Evolutionary conservation across 2,329 filamentous ascomycete genomes (phyloP).

Genomic region (Ceratocystis ficicola): DNA sequence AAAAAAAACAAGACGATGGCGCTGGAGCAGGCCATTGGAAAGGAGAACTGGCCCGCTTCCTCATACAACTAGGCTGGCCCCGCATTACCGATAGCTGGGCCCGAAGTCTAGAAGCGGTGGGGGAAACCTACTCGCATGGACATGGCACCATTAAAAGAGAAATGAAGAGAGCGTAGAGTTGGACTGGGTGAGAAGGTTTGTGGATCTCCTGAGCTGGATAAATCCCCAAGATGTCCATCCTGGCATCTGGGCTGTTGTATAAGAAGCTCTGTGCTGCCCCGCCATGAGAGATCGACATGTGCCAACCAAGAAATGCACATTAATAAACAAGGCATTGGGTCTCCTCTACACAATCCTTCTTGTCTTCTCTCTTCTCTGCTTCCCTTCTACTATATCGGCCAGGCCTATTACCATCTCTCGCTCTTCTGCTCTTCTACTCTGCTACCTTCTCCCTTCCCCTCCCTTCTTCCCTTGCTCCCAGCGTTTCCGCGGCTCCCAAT

Average conservation of each 20-base stretch:
- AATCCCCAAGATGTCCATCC: background rate
- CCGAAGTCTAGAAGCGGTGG: background rate
- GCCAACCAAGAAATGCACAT: constrained; percentile 3
- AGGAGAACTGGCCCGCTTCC: background rate
- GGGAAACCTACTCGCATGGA: background rate
- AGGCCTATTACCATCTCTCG: background rate
- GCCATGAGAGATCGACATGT: constrained; percentile 4
- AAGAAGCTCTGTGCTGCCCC: constrained; percentile 5
- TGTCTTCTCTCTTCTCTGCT: background rate
- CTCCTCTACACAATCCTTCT: background rate
- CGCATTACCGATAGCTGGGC: background rate
- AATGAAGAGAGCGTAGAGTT: too few relatives aligned
- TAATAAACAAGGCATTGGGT: background rate
- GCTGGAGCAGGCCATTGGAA: background rate
- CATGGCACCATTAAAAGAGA: background rate
- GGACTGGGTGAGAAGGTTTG: constrained; percentile 9
- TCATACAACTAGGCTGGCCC: background rate
- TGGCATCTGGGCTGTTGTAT: background rate
- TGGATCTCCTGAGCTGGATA: constrained; percentile 10
- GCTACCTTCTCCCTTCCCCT: background rate
- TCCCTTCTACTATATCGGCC: background rate
- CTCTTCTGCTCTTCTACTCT: background rate
- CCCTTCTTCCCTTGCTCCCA: background rate
- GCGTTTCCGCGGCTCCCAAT: background rate
- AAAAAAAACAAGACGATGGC: background rate